These are phyloP conservation scores for Xanthoconium purpureum DNA, from an alignment of 768 basidiomycete genomes.

Conservation along the genomic window DNA sequence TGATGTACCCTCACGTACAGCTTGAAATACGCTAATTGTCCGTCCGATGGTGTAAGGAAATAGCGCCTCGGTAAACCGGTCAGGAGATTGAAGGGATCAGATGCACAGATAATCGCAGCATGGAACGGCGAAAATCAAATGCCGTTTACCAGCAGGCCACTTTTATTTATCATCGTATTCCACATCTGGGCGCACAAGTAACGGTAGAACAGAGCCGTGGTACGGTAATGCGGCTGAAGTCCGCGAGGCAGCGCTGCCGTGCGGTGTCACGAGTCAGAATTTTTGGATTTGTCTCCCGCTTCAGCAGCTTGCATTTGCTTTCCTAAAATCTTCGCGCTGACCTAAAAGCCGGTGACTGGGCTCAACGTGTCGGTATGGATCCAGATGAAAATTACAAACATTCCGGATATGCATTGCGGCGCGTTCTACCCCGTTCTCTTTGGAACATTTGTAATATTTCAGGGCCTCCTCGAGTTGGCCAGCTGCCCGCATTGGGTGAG, in stretches of 20 bases:
- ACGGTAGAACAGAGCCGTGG: conserved; percentile 15
- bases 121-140: conserved; percentile 8
- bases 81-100: conserved; percentile 29
- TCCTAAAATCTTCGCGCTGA: conserved; percentile 77
- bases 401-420: conserved; percentile 82
- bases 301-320: conserved; percentile 46
- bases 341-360: conserved; percentile 40
- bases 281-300: conserved; percentile 29
- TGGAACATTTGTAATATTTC: conserved; percentile 75
- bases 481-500: conserved; percentile 43
- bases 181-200: conserved; percentile 7
- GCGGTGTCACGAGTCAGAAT: conserved; percentile 27
- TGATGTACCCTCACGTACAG: conserved; percentile 20
- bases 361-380: conserved; percentile 17
- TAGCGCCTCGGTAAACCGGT: conserved; percentile 21
- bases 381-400: conserved; percentile 40
- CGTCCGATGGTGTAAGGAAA: conserved; percentile 15
- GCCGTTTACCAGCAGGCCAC: conserved; percentile 5
- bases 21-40: conserved; percentile 21
- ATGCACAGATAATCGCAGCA: conserved; percentile 13
- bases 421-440: conserved; percentile 75
- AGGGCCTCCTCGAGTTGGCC: conserved; percentile 79
- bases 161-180: conserved; percentile 14
- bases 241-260: conserved; percentile 2
- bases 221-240: conserved; percentile 3